A percentile compares a stretch with the other conserved stretches of the same genome.
Evolutionary conservation across 1,284 basidiomycete species (phyloP).

Genomic region (Cutaneotrichosporon mucoides): DNA sequence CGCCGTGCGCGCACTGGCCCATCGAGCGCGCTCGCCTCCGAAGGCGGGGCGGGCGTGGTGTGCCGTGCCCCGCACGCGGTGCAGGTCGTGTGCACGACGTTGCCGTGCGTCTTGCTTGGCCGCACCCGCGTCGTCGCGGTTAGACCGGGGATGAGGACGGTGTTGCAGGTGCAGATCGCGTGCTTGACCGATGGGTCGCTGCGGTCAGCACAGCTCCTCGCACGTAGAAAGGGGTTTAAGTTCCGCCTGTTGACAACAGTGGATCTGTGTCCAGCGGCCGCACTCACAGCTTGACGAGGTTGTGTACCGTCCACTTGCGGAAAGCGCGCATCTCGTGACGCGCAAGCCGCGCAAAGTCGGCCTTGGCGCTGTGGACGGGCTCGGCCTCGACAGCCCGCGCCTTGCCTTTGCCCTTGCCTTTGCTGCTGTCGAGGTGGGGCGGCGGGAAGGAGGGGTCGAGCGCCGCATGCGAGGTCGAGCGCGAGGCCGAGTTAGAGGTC

Average conservation of each 20-base stretch:
- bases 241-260: no score
- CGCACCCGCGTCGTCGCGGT: conserved; percentile 33
- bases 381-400: no score
- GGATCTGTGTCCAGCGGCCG: not conserved
- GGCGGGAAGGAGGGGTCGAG: no score
- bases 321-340: conserved; percentile 27
- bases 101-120: not conserved
- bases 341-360: conserved; percentile 24
- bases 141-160: conserved; percentile 41
- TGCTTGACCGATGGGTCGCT: conserved; percentile 43
- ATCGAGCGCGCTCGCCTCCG: conserved; percentile 17
- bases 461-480: no score
- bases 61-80: conserved; percentile 21
- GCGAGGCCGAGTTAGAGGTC: not conserved
- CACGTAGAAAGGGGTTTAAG: no score
- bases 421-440: no score
- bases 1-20: conserved; percentile 25
- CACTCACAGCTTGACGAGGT: conserved; percentile 41
- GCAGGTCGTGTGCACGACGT: conserved; percentile 29
- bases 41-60: conserved; percentile 22
- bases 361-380: no score
- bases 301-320: conserved; percentile 38
- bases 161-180: conserved; percentile 34
- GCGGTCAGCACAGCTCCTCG: conserved; percentile 2
- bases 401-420: not conserved